Evolutionary conservation across 805 yeast genomes (phyloP).

Genomic region (Cyberlindnera mrakii): DNA sequence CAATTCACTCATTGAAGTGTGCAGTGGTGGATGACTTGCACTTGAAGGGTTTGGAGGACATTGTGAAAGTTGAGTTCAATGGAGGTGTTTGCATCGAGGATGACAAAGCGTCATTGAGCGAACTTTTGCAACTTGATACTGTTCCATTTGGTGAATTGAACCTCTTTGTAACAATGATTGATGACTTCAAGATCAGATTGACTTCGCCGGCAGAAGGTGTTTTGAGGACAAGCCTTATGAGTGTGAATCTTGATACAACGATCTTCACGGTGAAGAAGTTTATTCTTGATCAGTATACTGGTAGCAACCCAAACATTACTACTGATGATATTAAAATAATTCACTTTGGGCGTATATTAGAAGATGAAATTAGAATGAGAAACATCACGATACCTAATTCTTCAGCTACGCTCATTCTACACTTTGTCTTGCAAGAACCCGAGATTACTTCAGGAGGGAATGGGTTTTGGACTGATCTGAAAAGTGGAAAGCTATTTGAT

Average conservation of each 20-base stretch:
- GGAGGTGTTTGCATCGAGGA: constrained; percentile 13
- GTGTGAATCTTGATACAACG: constrained; percentile 15
- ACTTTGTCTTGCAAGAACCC: constrained; percentile 18
- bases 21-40: constrained; percentile 14
- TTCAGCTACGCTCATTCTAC: constrained; percentile 9
- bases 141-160: constrained; percentile 26
- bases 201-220: constrained; percentile 16
- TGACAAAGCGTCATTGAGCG: constrained; percentile 20
- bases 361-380: constrained; percentile 14
- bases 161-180: constrained; percentile 20
- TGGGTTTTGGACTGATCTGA: constrained; percentile 26
- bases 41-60: constrained; percentile 7
- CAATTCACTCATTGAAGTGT: constrained; percentile 12
- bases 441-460: constrained; percentile 4
- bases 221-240: constrained; percentile 9
- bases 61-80: constrained; percentile 12
- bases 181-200: constrained; percentile 23
- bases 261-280: constrained; percentile 19
- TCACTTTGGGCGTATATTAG: constrained; percentile 20
- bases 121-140: constrained; percentile 29
- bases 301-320: constrained; percentile 8
- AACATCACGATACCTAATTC: constrained; percentile 7
- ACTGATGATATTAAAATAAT: constrained; percentile 21
- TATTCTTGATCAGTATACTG: constrained; percentile 21
- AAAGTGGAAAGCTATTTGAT: constrained; percentile 23